Percentiles rank a stretch among this genome's conserved stretches.
Evolutionary conservation across 192 early-diverging fungal species (phyloP).

Genomic region (Pilaira anomala): DNA sequence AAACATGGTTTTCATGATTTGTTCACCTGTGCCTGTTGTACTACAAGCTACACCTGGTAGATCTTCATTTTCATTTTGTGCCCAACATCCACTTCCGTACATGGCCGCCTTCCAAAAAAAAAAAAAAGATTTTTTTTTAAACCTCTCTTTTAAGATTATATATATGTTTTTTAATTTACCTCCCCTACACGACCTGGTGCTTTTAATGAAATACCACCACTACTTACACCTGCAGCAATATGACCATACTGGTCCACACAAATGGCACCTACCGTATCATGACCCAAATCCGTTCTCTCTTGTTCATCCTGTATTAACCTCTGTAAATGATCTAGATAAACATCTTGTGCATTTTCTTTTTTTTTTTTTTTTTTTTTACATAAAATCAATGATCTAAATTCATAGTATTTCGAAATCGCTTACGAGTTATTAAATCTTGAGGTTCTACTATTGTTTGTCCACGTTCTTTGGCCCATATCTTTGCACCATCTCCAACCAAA

Average conservation of each 20-base stretch:
- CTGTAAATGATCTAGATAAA: neutral
- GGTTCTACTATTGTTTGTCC: conserved; percentile 1
- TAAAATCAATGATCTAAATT: neutral
- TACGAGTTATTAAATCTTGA: conserved; percentile 24
- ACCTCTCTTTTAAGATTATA: neutral
- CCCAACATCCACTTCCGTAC: conserved; percentile 83
- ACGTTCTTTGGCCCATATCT: conserved; percentile 36
- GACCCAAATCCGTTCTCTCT: conserved; percentile 18
- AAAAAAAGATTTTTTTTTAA: too few species aligned
- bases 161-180: conserved; percentile 35
- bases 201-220: conserved; percentile 86
- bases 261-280: conserved; percentile 90
- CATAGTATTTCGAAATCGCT: neutral
- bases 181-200: conserved; percentile 81
- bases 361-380: too few species aligned
- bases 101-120: conserved; percentile 63
- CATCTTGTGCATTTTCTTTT: neutral
- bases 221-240: conserved; percentile 74
- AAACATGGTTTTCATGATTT: conserved; percentile 74
- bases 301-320: neutral
- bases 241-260: conserved; percentile 63
- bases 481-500: conserved; percentile 57
- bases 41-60: conserved; percentile 58
- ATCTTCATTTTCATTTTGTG: conserved; percentile 42
- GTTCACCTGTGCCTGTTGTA: conserved; percentile 75